phyloP scores from a whole-genome alignment of 2,329 filamentous ascomycete species.

The Xylaria arbuscula region DNA sequence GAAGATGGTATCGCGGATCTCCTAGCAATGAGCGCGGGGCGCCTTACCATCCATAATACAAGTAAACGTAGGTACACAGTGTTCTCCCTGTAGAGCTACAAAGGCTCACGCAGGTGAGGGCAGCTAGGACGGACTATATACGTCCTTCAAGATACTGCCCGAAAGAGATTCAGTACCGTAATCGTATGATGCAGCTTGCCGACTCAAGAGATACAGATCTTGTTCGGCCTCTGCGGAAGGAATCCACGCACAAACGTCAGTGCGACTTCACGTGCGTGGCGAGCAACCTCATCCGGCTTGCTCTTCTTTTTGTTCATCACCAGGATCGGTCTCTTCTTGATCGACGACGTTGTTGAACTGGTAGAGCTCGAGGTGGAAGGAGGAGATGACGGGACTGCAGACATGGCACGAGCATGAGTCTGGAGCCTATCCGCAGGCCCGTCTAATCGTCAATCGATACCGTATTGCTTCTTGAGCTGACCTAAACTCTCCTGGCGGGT shows the following conservation, averaged over 20 bases:
- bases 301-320: constrained; percentile 46
- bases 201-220: constrained; percentile 50
- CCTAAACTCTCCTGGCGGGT: constrained; percentile 97
- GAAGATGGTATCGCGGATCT: constrained; percentile 36
- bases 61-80: constrained; percentile 32
- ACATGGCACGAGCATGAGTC: constrained; percentile 57
- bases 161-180: constrained; percentile 34
- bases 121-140: constrained; percentile 21
- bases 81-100: constrained; percentile 22
- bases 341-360: constrained; percentile 43
- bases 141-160: constrained; percentile 38
- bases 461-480: constrained; percentile 96
- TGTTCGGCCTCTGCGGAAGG: constrained; percentile 49
- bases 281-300: constrained; percentile 47
- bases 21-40: constrained; percentile 26
- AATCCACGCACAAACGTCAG: constrained; percentile 50
- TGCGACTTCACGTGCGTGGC: constrained; percentile 48
- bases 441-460: constrained; percentile 95
- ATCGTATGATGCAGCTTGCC: constrained; percentile 35
- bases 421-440: constrained; percentile 68
- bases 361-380: constrained; percentile 46
- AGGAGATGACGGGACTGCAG: constrained; percentile 72
- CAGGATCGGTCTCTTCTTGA: constrained; percentile 44
- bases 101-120: constrained; percentile 13
- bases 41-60: constrained; percentile 35